Conservation (phyloP, 345 rosid species). For the Excoecaria agallocha region DNA sequence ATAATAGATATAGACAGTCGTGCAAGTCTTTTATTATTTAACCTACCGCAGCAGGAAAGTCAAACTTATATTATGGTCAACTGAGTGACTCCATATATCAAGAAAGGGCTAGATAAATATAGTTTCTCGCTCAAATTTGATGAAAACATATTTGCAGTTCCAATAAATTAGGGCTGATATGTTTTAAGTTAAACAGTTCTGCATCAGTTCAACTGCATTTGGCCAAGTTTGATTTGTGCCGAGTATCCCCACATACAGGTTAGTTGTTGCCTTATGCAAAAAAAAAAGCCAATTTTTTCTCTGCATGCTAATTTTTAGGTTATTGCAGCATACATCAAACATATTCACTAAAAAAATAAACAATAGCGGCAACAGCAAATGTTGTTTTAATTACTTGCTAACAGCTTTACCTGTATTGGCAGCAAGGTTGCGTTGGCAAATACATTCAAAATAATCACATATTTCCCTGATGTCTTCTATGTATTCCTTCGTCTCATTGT, state of each 20-base stretch:
- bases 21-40: neutral
- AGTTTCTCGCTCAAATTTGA: neutral
- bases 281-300: neutral
- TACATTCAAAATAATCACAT: constrained; percentile 80
- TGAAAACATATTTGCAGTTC: neutral
- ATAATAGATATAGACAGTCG: neutral
- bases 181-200: neutral
- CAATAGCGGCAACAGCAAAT: neutral
- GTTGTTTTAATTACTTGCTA: neutral
- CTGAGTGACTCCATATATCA: neutral
- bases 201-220: neutral
- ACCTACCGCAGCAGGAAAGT: neutral
- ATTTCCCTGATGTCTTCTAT: constrained; percentile 90
- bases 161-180: neutral
- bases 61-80: neutral
- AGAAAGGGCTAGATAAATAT: neutral
- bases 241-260: neutral
- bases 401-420: constrained; percentile 73
- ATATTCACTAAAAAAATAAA: neutral
- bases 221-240: neutral
- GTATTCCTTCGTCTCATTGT: constrained; percentile 71
- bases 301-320: neutral
- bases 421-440: constrained; percentile 92
- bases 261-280: neutral
- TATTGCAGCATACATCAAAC: neutral